Evolutionary conservation across 768 basidiomycete species (phyloP), one percentile per base, ranked within the genome.

Genomic region (Hericium coralloides): DNA sequence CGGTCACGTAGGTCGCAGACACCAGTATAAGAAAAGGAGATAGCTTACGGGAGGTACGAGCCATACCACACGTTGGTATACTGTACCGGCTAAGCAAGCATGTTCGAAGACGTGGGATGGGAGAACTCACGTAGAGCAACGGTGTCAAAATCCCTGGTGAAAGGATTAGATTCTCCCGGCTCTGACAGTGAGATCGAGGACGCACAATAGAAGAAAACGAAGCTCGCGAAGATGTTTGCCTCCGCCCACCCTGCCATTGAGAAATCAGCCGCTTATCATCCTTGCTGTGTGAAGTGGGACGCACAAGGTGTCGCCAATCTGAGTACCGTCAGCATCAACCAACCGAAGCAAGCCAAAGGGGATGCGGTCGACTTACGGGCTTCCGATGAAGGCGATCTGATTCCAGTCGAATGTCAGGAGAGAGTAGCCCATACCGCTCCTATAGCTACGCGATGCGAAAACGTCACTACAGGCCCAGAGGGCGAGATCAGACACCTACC

Each of bases 131-230:
- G 62, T 68, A 71, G 23, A 72, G 63, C 36, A 71, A 64, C 0
- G 73, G 73, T 10, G 70, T 65, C 47, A 75, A 25, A 58, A 75
- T 65, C 73, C 73, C 71, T 68, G 56, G 41, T 6, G 18, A 22
- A 52, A 31, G 10, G 4, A 31, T 31, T 6, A 31, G 31, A 31
- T 6, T 8, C 31, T 9, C 31, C 31, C 7, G 31, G 31, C 31
- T 31, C 31, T 31, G 7, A 31, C 31, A 31, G 31, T 31, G 31
- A 8, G 31, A 31, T 1, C 4, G 61, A 25, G 25, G 0, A 61
- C 68, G 61, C 43, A 67, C 76, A 76, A 67, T 71, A 76, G 61
- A 76, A 72, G 59, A 75, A 63, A 7, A 76, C 65, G 55, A 76
- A 72, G 17, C 74, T 66, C 15, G 52, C 60, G 23, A 65, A 49